Conservation (phyloP, 2,329 filamentous ascomycete species). For the Aspergillus costaricaensis region DNA sequence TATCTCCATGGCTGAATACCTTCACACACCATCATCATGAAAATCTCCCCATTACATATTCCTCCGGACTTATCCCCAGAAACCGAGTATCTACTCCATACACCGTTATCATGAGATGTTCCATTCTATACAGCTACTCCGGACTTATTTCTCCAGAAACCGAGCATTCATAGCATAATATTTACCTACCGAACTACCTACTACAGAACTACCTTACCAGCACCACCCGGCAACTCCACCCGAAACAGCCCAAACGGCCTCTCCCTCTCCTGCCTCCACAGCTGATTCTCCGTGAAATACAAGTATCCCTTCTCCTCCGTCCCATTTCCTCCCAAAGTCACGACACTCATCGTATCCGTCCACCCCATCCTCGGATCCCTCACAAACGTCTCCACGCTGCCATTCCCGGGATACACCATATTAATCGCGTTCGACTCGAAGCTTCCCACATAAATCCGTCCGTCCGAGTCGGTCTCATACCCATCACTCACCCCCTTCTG, state of each 20-base stretch:
- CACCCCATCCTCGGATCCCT: neutral
- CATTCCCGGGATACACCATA: neutral
- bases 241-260: neutral
- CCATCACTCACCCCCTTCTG: neutral
- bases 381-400: neutral
- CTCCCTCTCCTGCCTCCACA: neutral
- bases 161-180: neutral
- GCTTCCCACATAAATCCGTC: neutral
- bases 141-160: too few species aligned
- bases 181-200: neutral
- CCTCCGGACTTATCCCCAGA: too few species aligned
- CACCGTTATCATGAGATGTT: too few species aligned
- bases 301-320: neutral
- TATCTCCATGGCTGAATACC: neutral
- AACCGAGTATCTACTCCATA: neutral
- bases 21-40: neutral
- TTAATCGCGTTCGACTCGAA: neutral
- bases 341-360: constrained; percentile 1
- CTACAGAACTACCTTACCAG: neutral
- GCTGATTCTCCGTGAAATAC: neutral
- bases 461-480: neutral
- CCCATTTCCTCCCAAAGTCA: neutral
- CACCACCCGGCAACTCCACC: neutral
- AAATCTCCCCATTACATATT: neutral
- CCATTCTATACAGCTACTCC: too few species aligned